A percentile compares a stretch with the other conserved stretches of the same genome.
These are phyloP conservation scores for Leptographium wingfieldii DNA, from an alignment of 2,329 filamentous ascomycete species.

Conservation along the genomic window DNA sequence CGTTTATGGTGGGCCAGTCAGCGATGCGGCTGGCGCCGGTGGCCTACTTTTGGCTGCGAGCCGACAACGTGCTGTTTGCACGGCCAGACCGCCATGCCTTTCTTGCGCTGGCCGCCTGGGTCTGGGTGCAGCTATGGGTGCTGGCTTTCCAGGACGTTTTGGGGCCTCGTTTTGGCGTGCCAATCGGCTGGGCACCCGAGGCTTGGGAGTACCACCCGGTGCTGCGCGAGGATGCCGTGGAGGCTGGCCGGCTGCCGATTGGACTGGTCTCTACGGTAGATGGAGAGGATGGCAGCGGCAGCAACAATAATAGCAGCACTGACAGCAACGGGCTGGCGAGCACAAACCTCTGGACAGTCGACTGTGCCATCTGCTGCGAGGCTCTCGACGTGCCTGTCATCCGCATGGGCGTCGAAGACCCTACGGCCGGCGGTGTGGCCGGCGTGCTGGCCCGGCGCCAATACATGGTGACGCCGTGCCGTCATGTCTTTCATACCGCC, in stretches of 20 bases:
- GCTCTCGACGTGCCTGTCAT: slow-evolving; percentile 80
- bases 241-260: slow-evolving; percentile 70
- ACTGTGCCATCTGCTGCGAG: slow-evolving; percentile 93
- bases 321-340: slow-evolving; percentile 17
- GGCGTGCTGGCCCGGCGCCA: slow-evolving; percentile 65
- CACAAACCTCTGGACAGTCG: slow-evolving; percentile 43
- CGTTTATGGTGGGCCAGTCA: slow-evolving; percentile 78
- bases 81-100: slow-evolving; percentile 55
- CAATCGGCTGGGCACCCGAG: slow-evolving; percentile 52
- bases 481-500: slow-evolving; percentile 85
- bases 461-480: slow-evolving; percentile 96
- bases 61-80: slow-evolving; percentile 71
- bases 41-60: slow-evolving; percentile 69
- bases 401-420: slow-evolving; percentile 40
- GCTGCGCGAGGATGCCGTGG: slow-evolving; percentile 67
- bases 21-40: slow-evolving; percentile 66
- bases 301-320: slow-evolving; percentile 15
- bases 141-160: slow-evolving; percentile 74
- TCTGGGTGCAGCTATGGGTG: slow-evolving; percentile 74
- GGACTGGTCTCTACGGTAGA: slow-evolving; percentile 34
- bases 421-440: slow-evolving; percentile 37
- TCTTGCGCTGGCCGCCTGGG: slow-evolving; percentile 55
- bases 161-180: slow-evolving; percentile 78
- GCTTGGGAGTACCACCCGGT: slow-evolving; percentile 95
- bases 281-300: slow-evolving; percentile 11